Percentiles rank a stretch among this genome's conserved stretches.
phyloP scores from a whole-genome alignment of 371 early-diverging fungal species.

The Parasitella parasitica region DNA sequence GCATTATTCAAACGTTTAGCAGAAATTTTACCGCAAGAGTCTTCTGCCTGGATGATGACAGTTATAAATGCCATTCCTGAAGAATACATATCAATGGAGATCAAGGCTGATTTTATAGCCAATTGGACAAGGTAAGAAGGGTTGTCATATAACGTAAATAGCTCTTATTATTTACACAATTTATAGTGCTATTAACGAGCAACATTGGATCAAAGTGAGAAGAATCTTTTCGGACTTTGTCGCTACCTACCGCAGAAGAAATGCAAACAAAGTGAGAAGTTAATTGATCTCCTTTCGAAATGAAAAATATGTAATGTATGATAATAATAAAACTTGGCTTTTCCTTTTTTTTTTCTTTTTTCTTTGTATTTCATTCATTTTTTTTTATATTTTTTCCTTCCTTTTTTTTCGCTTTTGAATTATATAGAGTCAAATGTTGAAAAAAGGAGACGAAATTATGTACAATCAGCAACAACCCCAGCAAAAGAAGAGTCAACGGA shows the following conservation, averaged over 20 bases:
- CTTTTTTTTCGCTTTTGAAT: too few relatives aligned
- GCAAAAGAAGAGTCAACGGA: background rate
- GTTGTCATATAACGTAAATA: background rate
- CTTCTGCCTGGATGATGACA: slow-evolving; percentile 37
- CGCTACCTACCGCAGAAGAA: slow-evolving; percentile 41
- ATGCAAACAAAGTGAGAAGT: slow-evolving; percentile 18
- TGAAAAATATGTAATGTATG: background rate
- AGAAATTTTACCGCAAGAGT: slow-evolving; percentile 43
- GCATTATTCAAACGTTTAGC: slow-evolving; percentile 42
- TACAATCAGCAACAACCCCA: background rate
- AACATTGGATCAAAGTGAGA: slow-evolving; percentile 42
- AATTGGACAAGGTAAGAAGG: slow-evolving; percentile 43
- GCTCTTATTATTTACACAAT: background rate
- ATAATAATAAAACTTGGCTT: background rate
- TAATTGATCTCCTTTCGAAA: slow-evolving; percentile 1
- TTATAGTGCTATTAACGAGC: slow-evolving; percentile 35
- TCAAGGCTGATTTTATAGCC: slow-evolving; percentile 48
- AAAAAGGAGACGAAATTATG: background rate
- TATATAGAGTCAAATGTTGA: background rate
- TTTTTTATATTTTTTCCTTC: background rate
- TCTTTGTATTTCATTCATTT: too few relatives aligned
- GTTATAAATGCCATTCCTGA: slow-evolving; percentile 50
- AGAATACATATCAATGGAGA: slow-evolving; percentile 41
- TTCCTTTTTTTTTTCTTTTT: background rate
- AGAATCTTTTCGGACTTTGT: slow-evolving; percentile 52